phyloP scores from a whole-genome alignment of 2,329 filamentous ascomycete genomes.

The Apiospora rasikravindrae region DNA sequence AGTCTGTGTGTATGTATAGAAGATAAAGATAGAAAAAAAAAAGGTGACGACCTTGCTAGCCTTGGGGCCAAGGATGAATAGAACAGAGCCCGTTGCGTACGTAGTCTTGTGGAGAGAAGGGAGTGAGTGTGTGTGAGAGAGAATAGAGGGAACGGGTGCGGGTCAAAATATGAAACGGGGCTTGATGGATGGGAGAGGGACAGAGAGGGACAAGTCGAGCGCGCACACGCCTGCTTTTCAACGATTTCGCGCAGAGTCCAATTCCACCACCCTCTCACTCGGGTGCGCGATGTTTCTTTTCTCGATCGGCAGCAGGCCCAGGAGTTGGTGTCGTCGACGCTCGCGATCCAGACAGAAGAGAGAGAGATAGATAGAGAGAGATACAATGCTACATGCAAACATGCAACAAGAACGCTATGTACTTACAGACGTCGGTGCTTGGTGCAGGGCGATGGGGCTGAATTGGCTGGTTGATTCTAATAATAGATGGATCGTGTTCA shows the following conservation, averaged over 20 bases:
- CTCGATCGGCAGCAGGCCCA: neutral
- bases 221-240: conserved; percentile 19
- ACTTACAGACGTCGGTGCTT: conserved; percentile 36
- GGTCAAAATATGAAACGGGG: conserved; percentile 34
- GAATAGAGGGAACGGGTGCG: conserved; percentile 24
- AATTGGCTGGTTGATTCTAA: conserved; percentile 57
- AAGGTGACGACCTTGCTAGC: conserved; percentile 14
- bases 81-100: conserved; percentile 13
- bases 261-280: neutral
- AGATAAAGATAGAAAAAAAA: neutral
- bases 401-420: conserved; percentile 22
- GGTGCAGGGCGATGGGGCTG: conserved; percentile 53
- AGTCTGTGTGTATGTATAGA: conserved; percentile 1
- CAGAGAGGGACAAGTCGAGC: neutral
- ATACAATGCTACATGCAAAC: conserved; percentile 34
- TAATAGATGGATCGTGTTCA: conserved; percentile 56
- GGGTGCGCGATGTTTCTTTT: neutral
- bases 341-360: conserved; percentile 20
- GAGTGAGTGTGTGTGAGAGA: conserved; percentile 19
- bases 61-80: conserved; percentile 17
- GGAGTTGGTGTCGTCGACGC: conserved; percentile 15
- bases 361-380: conserved; percentile 23
- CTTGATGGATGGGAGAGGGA: conserved; percentile 16
- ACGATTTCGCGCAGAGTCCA: neutral
- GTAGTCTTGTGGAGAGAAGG: conserved; percentile 17